A percentile compares a stretch with the other conserved stretches of the same genome.
phyloP scores from a whole-genome alignment of 306 rosid genomes.

The Oemleria cerasiformis region DNA sequence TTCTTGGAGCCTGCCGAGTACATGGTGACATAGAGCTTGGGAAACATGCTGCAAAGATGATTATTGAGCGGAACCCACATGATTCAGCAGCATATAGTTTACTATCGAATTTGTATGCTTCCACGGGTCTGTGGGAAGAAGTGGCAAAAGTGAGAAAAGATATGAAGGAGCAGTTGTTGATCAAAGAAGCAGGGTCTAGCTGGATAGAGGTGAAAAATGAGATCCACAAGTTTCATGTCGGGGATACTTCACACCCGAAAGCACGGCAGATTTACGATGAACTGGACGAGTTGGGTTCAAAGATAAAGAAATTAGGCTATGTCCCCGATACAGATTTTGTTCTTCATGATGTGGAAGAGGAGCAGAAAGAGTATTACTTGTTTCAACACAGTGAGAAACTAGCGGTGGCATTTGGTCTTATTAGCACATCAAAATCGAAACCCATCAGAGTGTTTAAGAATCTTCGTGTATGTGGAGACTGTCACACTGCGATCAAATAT shows the following conservation, averaged over 20 bases:
- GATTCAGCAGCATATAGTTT: conserved; percentile 25
- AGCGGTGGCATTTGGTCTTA: conserved; percentile 29
- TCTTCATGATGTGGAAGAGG: conserved; percentile 24
- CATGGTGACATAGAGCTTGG: conserved; percentile 27
- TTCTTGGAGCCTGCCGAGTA: conserved; percentile 28
- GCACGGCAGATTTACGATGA: conserved; percentile 22
- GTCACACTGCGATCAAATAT: conserved; percentile 24
- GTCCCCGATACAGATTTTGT: conserved; percentile 27
- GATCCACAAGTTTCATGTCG: conserved; percentile 28
- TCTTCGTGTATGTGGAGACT: conserved; percentile 29
- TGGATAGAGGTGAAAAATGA: conserved; percentile 22
- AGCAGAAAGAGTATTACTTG: conserved; percentile 20
- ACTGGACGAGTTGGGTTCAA: conserved; percentile 14
- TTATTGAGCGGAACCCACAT: conserved; percentile 20
- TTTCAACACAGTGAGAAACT: conserved; percentile 33
- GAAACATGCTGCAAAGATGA: conserved; percentile 21
- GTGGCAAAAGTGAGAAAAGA: conserved; percentile 21
- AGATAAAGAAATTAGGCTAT: conserved; percentile 20
- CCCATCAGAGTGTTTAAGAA: conserved; percentile 24
- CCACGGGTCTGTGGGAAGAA: conserved; percentile 23
- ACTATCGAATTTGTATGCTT: conserved; percentile 25
- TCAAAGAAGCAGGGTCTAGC: conserved; percentile 28
- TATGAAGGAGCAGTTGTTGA: conserved; percentile 25
- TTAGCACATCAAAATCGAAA: conserved; percentile 19
- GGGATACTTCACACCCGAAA: conserved; percentile 22